Evolutionary conservation across 106 monocot species (phyloP), one percentile per base, ranked within the genome.

Genomic region (Allium fistulosum): DNA sequence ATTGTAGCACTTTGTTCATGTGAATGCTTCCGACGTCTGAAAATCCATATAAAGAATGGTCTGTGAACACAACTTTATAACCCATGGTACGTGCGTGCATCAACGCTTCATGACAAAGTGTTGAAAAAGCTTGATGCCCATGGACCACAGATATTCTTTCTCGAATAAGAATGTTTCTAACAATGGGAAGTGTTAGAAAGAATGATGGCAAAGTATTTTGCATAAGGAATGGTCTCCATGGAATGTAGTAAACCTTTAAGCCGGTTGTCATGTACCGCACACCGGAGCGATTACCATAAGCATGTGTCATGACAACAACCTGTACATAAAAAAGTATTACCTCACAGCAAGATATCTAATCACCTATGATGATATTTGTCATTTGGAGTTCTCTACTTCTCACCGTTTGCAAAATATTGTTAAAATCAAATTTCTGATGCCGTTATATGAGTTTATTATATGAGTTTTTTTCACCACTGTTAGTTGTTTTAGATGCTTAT

Each of bases 61-160:
- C 95, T 11, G 95, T 96, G 78, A 96, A 96, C 10, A 91, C 85
- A 66, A 71, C 77, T 75, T 78, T 88, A 78, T 80, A 96, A 46
- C 95, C 95, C 95, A 96, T 88, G 2, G 95, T 96, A 61, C 91
- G 78, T 9, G 85, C 91, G 76, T 96, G 95, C 88, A 96, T 88
- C 53, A 96, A 63, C 37, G 91, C 83, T 76, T 96, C 95, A 79
- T 96, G 95, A 72, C 95, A 96, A 48, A 96, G 84, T 12, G 95
- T 96, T 18, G 95, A 96, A 51, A 96, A 96, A 15, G 95, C 95
- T 75, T 96, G 95, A 80, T 96, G 95, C 14, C 95, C 95, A 73
- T 96, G 95, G 15, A 96, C 91, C 17, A 96, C 80, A 10, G 95
- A 78, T 71, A 96, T 96, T 77, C 71, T 85, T 71, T 96, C 95